Evolutionary conservation across 192 early-diverging fungal species (phyloP), one percentile per base, ranked within the genome.

Genomic region (Backusella tuberculispora): DNA sequence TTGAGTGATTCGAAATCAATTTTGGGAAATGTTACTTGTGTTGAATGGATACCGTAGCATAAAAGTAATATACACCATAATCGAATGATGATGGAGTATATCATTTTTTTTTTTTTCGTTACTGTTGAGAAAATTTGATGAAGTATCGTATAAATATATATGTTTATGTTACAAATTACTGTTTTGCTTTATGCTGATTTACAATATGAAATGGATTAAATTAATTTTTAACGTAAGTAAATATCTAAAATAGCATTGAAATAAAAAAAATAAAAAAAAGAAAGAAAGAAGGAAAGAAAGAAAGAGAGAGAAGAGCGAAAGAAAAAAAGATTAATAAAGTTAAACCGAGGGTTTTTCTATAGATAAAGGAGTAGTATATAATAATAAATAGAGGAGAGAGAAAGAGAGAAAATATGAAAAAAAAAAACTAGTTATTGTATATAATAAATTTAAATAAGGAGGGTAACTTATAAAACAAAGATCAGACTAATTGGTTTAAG

Each of bases 1-100:
- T 72, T 45, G 24, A 44, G 37, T 46, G 38, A 10, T n/a, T 66
- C 19, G 44, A 73, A 43, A 45, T 78, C 34, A 46, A 78, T 48
- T 15, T 21, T 75, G 4, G 74, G 74, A 41, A 50, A 38, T 15
- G 64, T 56, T 42, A 75, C 74, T n/a, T n/a, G 13, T 6, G 38
- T 19, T 17, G 74, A 19, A 7, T 73, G 44, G 45, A 21, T 21
- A 8, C 53, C 21, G 26, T 60, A 60, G 21, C 53, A 26, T 12
- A 60, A 13, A 60, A 60, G 53, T 60, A 26, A 60, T 60, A 60
- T 60, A 60, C 19, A 13, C 53, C 53, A 60, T 26, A 60, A 7
- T 60, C 12, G 53, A 26, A 60, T 60, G 26, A 26, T 60, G 26
- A 26, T 26, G 21, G 53, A 26, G 3, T 60, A 60, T 6, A 60